phyloP scores from a whole-genome alignment of 305 asterid genomes.

The Fraxinus platypoda region DNA sequence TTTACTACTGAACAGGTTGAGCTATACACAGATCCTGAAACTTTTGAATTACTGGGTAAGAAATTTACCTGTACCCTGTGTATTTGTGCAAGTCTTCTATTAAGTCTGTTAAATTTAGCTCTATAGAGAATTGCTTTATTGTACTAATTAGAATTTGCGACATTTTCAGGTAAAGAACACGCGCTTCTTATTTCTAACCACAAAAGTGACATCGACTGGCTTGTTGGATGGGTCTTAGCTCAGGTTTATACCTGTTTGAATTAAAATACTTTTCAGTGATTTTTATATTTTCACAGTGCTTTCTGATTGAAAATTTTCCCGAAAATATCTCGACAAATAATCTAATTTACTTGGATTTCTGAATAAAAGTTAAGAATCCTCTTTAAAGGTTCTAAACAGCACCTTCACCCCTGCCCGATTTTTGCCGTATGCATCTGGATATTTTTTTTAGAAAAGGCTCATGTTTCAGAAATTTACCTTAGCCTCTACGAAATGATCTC shows the following conservation, averaged over 20 bases:
- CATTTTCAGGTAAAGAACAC: constrained; percentile 67
- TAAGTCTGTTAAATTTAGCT: neutral
- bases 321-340: neutral
- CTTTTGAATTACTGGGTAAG: constrained; percentile 64
- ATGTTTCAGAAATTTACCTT: neutral
- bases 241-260: constrained; percentile 47
- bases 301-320: constrained; percentile 1
- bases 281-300: neutral
- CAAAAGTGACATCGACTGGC: constrained; percentile 82
- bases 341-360: constrained; percentile 9
- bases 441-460: neutral
- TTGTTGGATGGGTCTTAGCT: constrained; percentile 79
- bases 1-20: constrained; percentile 52
- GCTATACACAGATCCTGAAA: constrained; percentile 57
- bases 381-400: constrained; percentile 1
- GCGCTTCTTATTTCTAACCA: constrained; percentile 74
- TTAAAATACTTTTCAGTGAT: constrained; percentile 8
- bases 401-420: neutral
- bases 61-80: constrained; percentile 13
- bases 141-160: constrained; percentile 2
- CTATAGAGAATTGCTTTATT: neutral
- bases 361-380: neutral
- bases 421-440: neutral
- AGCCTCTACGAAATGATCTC: neutral
- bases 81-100: neutral